Evolutionary conservation across 1,284 basidiomycete genomes (phyloP).

Genomic region (Hymenochaete sp.): DNA sequence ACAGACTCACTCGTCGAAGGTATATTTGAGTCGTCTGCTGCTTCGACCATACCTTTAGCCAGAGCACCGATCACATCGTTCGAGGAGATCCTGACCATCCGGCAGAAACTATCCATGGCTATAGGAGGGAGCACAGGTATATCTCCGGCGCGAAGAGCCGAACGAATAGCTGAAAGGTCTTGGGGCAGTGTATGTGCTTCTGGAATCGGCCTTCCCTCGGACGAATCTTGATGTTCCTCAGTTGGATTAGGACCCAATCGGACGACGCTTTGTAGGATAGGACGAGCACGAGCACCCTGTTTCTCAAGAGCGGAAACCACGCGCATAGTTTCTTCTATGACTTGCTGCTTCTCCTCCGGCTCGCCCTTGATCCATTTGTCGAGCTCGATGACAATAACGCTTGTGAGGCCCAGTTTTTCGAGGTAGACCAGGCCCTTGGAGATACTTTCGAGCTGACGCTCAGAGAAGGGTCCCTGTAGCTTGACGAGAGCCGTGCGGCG

Average conservation of each 20-base stretch:
- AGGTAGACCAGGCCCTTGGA: conserved; percentile 91
- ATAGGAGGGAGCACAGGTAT: conserved; percentile 96
- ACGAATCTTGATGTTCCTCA: conserved; percentile 31
- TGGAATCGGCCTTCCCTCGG: conserved; percentile 38
- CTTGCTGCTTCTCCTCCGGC: conserved; percentile 50
- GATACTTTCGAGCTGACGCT: conserved; percentile 90
- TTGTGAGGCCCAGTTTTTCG: conserved; percentile 90
- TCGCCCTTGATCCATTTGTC: conserved; percentile 67
- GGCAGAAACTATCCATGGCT: conserved; percentile 85
- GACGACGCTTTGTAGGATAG: conserved; percentile 80
- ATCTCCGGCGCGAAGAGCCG: conserved; percentile 84
- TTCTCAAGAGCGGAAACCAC: conserved; percentile 78
- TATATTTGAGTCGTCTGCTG: conserved; percentile 29
- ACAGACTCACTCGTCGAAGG: conserved; percentile 14
- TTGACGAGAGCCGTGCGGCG: conserved; percentile 91
- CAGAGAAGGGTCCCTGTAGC: conserved; percentile 94
- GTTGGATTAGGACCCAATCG: conserved; percentile 68
- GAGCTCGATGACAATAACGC: conserved; percentile 90
- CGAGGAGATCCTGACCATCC: conserved; percentile 79
- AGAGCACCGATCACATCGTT: conserved; percentile 89
- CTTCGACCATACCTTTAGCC: conserved; percentile 79
- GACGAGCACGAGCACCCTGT: conserved; percentile 81
- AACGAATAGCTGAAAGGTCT: conserved; percentile 77
- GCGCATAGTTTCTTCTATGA: conserved; percentile 72
- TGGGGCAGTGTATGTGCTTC: conserved; percentile 70